Percentiles rank a stretch among this genome's conserved stretches.
phyloP scores from a whole-genome alignment of 2,329 filamentous ascomycete genomes.

The Tolypocladium sp. region DNA sequence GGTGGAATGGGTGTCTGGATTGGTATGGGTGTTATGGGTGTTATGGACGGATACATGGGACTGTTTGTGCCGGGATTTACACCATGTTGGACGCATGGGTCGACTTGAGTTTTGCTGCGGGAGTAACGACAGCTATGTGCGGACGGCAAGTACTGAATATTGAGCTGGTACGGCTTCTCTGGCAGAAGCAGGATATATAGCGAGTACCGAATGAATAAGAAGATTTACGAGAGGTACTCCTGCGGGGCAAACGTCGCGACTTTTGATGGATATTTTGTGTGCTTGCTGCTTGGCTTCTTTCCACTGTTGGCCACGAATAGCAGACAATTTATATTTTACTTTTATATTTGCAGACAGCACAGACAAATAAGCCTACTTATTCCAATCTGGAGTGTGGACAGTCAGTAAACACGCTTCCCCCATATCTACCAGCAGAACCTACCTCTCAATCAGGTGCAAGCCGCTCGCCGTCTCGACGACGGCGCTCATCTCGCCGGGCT shows the following conservation, averaged over 20 bases:
- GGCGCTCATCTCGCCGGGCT: constrained; percentile 76
- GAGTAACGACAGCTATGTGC: not conserved
- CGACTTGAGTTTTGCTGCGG: not conserved
- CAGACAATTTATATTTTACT: not conserved
- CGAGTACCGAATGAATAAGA: not conserved
- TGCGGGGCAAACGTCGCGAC: not conserved
- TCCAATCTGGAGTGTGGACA: constrained; percentile 1
- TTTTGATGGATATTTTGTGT: not conserved
- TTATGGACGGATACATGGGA: not conserved
- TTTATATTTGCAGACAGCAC: not conserved
- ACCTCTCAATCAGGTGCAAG: constrained; percentile 93
- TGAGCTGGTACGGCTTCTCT: not conserved
- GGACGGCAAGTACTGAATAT: not conserved
- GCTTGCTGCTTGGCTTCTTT: not conserved
- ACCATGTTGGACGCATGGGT: not conserved
- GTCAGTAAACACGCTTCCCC: not conserved
- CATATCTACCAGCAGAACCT: constrained; percentile 15
- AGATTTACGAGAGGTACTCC: not conserved
- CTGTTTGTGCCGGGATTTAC: not conserved
- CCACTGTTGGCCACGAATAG: not conserved
- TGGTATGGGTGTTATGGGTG: too few species aligned
- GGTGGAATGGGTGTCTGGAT: too few species aligned
- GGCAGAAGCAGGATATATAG: not conserved
- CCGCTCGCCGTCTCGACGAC: constrained; percentile 90
- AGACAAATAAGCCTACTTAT: not conserved